A percentile compares a stretch with the other conserved stretches of the same genome.
Conservation (phyloP, 768 basidiomycete genomes). For the Trametes coccinea region DNA sequence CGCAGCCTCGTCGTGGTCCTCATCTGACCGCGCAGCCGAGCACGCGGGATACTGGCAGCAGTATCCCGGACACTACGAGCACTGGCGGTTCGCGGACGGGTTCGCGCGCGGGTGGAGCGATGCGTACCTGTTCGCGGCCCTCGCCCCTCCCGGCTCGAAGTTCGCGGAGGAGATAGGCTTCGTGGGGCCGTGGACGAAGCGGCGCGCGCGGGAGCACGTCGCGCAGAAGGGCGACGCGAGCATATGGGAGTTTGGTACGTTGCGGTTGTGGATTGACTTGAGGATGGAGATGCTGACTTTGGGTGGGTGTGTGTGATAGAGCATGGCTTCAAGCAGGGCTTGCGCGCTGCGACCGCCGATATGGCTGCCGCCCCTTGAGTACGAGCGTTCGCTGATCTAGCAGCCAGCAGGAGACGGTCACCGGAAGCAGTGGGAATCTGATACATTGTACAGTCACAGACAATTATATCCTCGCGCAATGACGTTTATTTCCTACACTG, state of each 20-base stretch:
- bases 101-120: conserved; percentile 75
- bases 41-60: conserved; percentile 49
- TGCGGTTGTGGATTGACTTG: too few species aligned
- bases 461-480: too few species aligned
- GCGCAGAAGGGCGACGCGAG: conserved; percentile 35
- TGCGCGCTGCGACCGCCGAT: not conserved
- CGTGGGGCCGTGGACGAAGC: conserved; percentile 56
- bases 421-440: too few species aligned
- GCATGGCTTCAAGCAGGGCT: conserved; percentile 64
- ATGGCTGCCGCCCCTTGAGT: not conserved
- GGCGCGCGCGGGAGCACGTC: conserved; percentile 47
- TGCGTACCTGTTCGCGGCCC: conserved; percentile 49
- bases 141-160: conserved; percentile 14
- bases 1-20: too few species aligned
- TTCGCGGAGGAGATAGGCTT: conserved; percentile 64
- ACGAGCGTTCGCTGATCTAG: too few species aligned
- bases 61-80: conserved; percentile 59
- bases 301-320: conserved; percentile 34
- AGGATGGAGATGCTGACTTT: too few species aligned
- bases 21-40: conserved; percentile 37
- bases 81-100: conserved; percentile 67
- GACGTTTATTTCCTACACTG: too few species aligned
- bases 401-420: too few species aligned
- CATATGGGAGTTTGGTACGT: conserved; percentile 68
- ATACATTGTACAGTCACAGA: too few species aligned